Conservation (phyloP, 768 basidiomycete genomes). For the Lentinula lateritia region DNA sequence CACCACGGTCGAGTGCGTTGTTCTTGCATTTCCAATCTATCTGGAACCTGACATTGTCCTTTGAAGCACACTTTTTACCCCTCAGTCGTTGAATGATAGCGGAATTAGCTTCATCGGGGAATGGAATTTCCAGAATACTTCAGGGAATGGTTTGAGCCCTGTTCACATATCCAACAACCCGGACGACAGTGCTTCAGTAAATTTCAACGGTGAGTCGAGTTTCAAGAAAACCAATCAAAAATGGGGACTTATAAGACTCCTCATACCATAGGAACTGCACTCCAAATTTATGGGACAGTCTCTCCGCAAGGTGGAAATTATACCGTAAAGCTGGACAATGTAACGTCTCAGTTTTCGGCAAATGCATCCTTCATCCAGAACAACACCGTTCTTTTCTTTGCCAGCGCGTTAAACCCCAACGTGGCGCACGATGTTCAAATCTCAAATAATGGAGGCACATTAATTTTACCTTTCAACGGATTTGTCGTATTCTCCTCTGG, state of each 20-base stretch:
- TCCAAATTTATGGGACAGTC: slow-evolving; percentile 55
- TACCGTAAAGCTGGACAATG: slow-evolving; percentile 47
- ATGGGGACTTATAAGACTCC: not conserved
- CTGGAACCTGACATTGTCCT: not conserved
- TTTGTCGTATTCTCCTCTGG: slow-evolving; percentile 40
- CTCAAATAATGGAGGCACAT: slow-evolving; percentile 48
- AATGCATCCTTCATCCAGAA: slow-evolving; percentile 47
- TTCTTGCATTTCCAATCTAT: not conserved
- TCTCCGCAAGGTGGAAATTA: slow-evolving; percentile 55
- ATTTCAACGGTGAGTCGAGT: slow-evolving; percentile 10
- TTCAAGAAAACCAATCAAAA: slow-evolving; percentile 15
- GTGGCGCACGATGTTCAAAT: slow-evolving; percentile 46
- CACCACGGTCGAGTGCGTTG: slow-evolving; percentile 23
- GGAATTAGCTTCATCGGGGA: slow-evolving; percentile 46
- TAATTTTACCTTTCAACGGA: slow-evolving; percentile 45
- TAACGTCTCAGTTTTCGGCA: slow-evolving; percentile 41
- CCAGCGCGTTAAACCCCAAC: slow-evolving; percentile 51
- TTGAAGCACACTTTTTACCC: slow-evolving; percentile 27
- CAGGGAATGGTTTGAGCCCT: not conserved
- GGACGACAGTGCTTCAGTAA: slow-evolving; percentile 22
- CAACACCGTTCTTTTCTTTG: slow-evolving; percentile 56
- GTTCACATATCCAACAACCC: slow-evolving; percentile 21
- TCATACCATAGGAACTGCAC: slow-evolving; percentile 50
- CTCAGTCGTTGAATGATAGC: slow-evolving; percentile 36
- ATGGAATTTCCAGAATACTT: slow-evolving; percentile 40